A percentile compares a stretch with the other conserved stretches of the same genome.
Evolutionary conservation across 768 basidiomycete genomes (phyloP).

Genomic region (Pulveroboletus sp.): DNA sequence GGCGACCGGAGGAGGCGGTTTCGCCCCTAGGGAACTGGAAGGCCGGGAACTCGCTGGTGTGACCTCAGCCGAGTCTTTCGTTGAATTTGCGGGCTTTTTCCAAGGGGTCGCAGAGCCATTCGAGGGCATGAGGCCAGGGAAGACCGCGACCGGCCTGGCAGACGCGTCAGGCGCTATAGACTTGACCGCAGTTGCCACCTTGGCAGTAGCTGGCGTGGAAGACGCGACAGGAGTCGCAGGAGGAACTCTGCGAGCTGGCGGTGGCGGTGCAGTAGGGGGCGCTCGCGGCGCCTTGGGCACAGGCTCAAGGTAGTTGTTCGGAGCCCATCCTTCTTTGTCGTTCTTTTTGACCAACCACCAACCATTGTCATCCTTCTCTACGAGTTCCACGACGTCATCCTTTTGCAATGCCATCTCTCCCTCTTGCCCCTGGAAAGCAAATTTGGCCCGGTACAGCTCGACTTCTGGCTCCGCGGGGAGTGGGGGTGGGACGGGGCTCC

Average conservation of each 20-base stretch:
- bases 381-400: conserved; percentile 87
- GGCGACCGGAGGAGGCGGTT: conserved; percentile 57
- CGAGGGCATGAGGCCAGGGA: conserved; percentile 65
- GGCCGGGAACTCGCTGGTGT: conserved; percentile 49
- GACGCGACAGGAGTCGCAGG: conserved; percentile 39
- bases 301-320: conserved; percentile 87
- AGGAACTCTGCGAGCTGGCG: conserved; percentile 48
- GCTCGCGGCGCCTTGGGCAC: conserved; percentile 64
- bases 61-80: conserved; percentile 32
- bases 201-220: conserved; percentile 33
- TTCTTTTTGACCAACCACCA: conserved; percentile 97
- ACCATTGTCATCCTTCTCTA: conserved; percentile 91
- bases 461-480: conserved; percentile 59
- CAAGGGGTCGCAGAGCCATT: conserved; percentile 73
- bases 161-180: conserved; percentile 52
- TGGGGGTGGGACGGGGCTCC: conserved; percentile 47
- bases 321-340: conserved; percentile 88
- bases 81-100: conserved; percentile 52
- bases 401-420: conserved; percentile 89
- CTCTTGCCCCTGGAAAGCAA: conserved; percentile 87
- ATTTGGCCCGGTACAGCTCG: conserved; percentile 83
- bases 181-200: conserved; percentile 34
- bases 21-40: conserved; percentile 45
- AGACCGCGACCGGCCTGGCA: conserved; percentile 80
- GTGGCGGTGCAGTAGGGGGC: conserved; percentile 65